Evolutionary conservation across 1,139 yeast species (phyloP), one percentile per base, ranked within the genome.

Genomic region (Blastobotrys petasosporus): DNA sequence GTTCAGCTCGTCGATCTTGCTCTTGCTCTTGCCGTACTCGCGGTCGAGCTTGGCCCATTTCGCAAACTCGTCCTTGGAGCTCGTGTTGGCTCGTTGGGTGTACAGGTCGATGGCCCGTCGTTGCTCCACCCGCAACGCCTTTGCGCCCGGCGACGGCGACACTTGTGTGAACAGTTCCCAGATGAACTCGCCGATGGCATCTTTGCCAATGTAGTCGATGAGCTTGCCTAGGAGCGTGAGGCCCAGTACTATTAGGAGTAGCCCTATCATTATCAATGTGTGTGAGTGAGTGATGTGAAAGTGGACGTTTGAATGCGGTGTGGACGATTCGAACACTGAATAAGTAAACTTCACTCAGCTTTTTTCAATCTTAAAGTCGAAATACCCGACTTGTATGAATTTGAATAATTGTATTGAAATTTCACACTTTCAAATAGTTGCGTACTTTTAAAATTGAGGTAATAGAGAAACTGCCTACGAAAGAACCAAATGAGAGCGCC

Each of bases 61-160:
- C 40, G 97, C 97, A 64, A 90, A 92, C 58, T 92, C 82, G 61
- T 92, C 97, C 64, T 90, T 97, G 4, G 97, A 94, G 51, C 88
- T 79, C 12, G 90, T 76, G 7, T 74, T 59, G 39, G 78, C 69
- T 52, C 88, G 75, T 55, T 82, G 78, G 11, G 68, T 69, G 53
- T 75, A 70, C 25, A 80, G 60, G 23, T 67, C 64, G 7, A 64
- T 60, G 40, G 82, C 76, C 55, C 82, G 76, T 7, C 60, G 56
- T 49, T 74, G 70, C 49, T 74, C 68, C 1, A 52, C 51, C 7
- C 69, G 63, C 42, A 78, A 67, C 42, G 67, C 60, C 20, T 64
- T 48, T 59, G 62, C 55, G 56, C 63, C 47, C 63, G 70, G 37
- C 58, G 64, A 53, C 32, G 66, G 50, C 59, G 70, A 73, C 1